Percentiles rank a stretch among this genome's conserved stretches.
Evolutionary conservation across 2,329 filamentous ascomycete genomes (phyloP).

Genomic region (Colletotrichum chrysophilum): DNA sequence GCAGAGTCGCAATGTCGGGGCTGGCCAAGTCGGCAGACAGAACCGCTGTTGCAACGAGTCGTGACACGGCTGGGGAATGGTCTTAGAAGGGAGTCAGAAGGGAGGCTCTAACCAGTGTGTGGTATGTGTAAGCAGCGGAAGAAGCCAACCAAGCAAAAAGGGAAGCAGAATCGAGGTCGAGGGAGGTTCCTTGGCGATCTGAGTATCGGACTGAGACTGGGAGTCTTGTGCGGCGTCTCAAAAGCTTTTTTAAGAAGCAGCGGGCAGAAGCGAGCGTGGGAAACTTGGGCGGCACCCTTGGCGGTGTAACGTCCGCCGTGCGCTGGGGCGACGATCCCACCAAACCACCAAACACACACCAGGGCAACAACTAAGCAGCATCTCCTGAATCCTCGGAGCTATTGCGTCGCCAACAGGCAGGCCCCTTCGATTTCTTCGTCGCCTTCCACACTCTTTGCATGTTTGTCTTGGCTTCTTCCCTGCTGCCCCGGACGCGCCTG

Average conservation of each 20-base stretch:
- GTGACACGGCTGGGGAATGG: background rate
- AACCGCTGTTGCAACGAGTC: constrained; percentile 7
- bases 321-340: background rate
- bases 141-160: background rate
- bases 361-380: background rate
- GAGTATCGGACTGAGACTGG: constrained; percentile 20
- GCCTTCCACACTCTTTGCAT: background rate
- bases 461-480: background rate
- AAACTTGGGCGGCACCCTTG: constrained; percentile 9
- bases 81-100: background rate
- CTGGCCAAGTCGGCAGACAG: constrained; percentile 7
- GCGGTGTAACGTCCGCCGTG: constrained; percentile 13
- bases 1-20: constrained; percentile 10
- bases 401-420: background rate
- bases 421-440: background rate
- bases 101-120: background rate
- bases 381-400: background rate
- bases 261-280: background rate
- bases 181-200: constrained; percentile 18
- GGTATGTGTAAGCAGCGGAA: constrained; percentile 8
- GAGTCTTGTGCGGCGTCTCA: constrained; percentile 22
- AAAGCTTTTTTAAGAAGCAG: constrained; percentile 18
- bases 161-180: background rate
- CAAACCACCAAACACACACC: background rate
- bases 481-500: background rate